Conservation (phyloP, 176 grass and related monocot species). For the Elymus sibiricus region DNA sequence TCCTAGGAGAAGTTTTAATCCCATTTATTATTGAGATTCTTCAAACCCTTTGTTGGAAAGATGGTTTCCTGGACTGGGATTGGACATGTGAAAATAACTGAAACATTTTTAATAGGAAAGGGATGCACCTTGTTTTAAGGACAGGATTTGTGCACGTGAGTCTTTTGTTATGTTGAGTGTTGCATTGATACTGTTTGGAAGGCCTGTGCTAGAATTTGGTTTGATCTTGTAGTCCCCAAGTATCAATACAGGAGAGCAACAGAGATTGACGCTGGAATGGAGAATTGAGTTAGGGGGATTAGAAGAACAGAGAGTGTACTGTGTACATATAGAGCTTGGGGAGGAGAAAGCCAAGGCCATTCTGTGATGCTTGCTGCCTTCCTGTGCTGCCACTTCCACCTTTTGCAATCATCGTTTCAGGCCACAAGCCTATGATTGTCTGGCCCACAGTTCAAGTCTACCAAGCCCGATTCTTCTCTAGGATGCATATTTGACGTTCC, state of each 20-base stretch:
- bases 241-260: not conserved
- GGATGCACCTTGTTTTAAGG: not conserved
- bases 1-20: conserved; percentile 5
- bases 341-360: not conserved
- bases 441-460: no score
- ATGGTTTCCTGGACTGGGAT: conserved; percentile 6
- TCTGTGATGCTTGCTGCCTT: not conserved
- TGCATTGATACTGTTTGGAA: not conserved
- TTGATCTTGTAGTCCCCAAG: not conserved
- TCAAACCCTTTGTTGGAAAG: not conserved
- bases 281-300: not conserved
- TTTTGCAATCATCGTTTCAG: not conserved
- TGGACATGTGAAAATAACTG: conserved; percentile 1
- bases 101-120: not conserved
- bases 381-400: not conserved
- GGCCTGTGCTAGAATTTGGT: not conserved
- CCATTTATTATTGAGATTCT: not conserved
- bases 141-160: not conserved
- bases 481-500: no score
- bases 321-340: not conserved
- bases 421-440: not conserved
- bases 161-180: not conserved
- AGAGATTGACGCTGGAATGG: not conserved
- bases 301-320: not conserved
- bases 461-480: no score